These are phyloP conservation scores for Meyerozyma guilliermondii DNA, from an alignment of 1,139 yeast genomes.

Conservation along the genomic window DNA sequence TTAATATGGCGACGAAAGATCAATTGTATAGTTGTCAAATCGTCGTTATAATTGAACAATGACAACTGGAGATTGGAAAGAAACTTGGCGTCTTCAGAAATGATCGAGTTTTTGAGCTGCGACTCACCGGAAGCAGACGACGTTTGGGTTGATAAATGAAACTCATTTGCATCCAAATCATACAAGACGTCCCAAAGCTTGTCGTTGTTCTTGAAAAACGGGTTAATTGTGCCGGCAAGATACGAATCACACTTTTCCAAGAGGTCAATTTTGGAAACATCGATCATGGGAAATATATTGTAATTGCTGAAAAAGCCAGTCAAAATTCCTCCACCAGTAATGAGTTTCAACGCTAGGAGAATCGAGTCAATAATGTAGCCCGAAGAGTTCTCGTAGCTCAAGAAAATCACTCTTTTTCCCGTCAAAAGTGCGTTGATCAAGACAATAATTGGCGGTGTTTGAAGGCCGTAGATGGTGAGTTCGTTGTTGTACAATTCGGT, in stretches of 20 bases:
- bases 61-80: slow-evolving; percentile 41
- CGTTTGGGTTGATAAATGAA: slow-evolving; percentile 23
- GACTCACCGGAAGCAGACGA: slow-evolving; percentile 2
- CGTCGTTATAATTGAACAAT: slow-evolving; percentile 44
- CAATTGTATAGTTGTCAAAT: slow-evolving; percentile 42
- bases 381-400: slow-evolving; percentile 53
- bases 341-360: slow-evolving; percentile 47
- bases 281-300: slow-evolving; percentile 58
- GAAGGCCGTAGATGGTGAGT: slow-evolving; percentile 49
- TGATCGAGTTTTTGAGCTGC: slow-evolving; percentile 22
- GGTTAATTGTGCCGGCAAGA: slow-evolving; percentile 66
- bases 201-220: slow-evolving; percentile 57
- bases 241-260: slow-evolving; percentile 49
- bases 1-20: slow-evolving; percentile 45
- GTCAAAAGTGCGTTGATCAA: slow-evolving; percentile 55
- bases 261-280: slow-evolving; percentile 55
- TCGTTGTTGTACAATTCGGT: slow-evolving; percentile 29
- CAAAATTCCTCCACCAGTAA: slow-evolving; percentile 56
- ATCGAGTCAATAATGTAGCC: slow-evolving; percentile 53
- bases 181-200: slow-evolving; percentile 55
- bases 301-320: slow-evolving; percentile 43
- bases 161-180: slow-evolving; percentile 50
- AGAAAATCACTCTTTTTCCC: slow-evolving; percentile 49
- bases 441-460: slow-evolving; percentile 51
- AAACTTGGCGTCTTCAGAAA: slow-evolving; percentile 45